Evolutionary conservation across 2,329 filamentous ascomycete genomes (phyloP), one percentile per base, ranked within the genome.

Genomic region (Verticillium nubilum): DNA sequence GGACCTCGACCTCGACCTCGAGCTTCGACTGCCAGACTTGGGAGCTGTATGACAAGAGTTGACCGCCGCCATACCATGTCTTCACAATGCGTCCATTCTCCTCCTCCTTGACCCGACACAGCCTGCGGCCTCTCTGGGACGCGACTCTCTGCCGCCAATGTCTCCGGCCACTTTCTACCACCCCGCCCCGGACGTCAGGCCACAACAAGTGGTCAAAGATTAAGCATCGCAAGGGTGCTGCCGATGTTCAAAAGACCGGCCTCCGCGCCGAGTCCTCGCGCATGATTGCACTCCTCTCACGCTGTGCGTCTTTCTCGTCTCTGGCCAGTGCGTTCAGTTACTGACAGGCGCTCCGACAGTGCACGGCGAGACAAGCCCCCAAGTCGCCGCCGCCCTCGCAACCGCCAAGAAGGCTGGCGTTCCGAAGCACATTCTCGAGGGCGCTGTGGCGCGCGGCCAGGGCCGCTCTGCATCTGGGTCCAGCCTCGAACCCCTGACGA

Each of bases 171-270:
- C 80, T 88, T 61, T 72, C 72, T 59, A 77, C 77, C 17, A 80
- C 77, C 17, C 64, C 78, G 9, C 60, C 67, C 7, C 69, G 75
- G 15, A 74, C 76, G 62, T 87, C 89, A 26, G 92, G 92, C 15
- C 92, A 97, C 76, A 97, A 89, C 74, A 90, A 92, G 72, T 99
- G 95, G 95, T 92, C 92, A 60, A 96, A 95, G 69, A 98, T 97
- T 76, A 91, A 89, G 70, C 95, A 98, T 74, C 92, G 95, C 73
- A 99, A 99, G 75, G 92, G 89, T 57, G 91, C 88, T 62, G 89
- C 88, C 60, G 95, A 99, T 73, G 83, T 82, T 61, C 87, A 88
- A 67, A 97, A 93, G 75, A 91, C 86, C 74, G 83, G 82, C 52
- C 81, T 88, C 66, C 87, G 92, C 29, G 84, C 82, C 54, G 73